Evolutionary conservation across 208 protist genomes (phyloP), one percentile per base, ranked within the genome.

Genomic region (Sergeia podlipaevii): DNA sequence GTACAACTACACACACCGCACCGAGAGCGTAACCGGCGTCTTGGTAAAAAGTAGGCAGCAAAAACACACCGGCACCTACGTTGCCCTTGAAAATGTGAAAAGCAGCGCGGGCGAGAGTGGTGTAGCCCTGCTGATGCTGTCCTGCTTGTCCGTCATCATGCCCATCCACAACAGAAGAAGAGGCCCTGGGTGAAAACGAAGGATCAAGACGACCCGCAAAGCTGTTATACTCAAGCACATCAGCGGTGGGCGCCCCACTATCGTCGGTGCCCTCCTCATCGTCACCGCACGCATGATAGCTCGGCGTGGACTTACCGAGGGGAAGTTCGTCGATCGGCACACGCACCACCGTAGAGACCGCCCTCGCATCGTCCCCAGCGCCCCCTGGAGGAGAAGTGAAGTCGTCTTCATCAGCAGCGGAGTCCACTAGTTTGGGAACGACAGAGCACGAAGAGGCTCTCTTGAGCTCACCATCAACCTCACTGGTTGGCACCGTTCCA

Each of bases 61-160:
- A 64, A 52, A 95, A 95, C 3, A 91, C 79, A 46, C 82, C 83
- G 0, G 79, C 80, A 3, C 83, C 87, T 8, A 94, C 83, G 62
- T 94, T 91, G 29, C 74, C 87, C 56, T 94, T 94, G 63, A 94
- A 94, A 10, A 94, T 77, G 57, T 94, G 83, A 47, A 91, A 94
- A 4, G 67, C 73, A 28, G 78, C 82, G 24, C 79, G 59, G 11
- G 64, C 54, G 5, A 92, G 63, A 15, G 74, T 74, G 41, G 50
- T 76, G 65, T 80, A 70, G 10, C 18, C 42, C 23, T 60, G n/a
- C n/a, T n/a, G n/a, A n/a, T 70, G 45, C 4, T 17, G 6, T 15
- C 50, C 33, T 26, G 0, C 20, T 6, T 18, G 15, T 23, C 43
- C n/a, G n/a, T n/a, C n/a, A n/a, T n/a, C n/a, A n/a, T n/a, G n/a